Evolutionary conservation across 768 basidiomycete genomes (phyloP).

Genomic region (Termitomyces sp.): DNA sequence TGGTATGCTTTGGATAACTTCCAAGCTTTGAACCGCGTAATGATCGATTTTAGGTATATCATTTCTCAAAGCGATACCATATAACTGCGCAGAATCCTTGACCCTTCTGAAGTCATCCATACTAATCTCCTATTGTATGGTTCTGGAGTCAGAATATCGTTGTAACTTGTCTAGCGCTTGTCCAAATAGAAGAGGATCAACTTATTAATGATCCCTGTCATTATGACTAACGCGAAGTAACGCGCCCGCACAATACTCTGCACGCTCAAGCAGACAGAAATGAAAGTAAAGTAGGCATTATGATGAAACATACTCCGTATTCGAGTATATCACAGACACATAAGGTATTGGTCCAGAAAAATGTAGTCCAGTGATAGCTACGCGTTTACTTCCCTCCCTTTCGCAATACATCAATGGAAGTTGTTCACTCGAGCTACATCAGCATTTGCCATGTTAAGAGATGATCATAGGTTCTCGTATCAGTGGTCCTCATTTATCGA

Average conservation of each 20-base stretch:
- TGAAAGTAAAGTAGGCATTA: no score
- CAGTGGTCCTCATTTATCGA: not conserved
- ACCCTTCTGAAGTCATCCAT: not conserved
- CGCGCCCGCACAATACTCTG: not conserved
- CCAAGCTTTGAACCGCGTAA: not conserved
- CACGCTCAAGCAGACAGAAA: not conserved
- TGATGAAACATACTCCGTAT: not conserved
- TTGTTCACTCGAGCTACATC: not conserved
- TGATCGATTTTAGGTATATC: not conserved
- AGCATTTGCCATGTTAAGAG: not conserved
- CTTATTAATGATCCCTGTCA: not conserved
- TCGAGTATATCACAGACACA: not conserved
- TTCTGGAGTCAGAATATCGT: not conserved
- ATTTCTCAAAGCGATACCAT: slow-evolving; percentile 1
- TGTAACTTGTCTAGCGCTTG: not conserved
- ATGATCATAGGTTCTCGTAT: not conserved
- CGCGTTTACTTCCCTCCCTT: not conserved
- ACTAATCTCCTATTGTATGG: not conserved
- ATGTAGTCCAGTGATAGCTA: not conserved
- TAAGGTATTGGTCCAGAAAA: not conserved
- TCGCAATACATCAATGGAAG: not conserved
- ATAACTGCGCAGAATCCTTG: not conserved
- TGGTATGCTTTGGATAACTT: not conserved
- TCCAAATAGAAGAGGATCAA: not conserved
- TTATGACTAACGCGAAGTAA: not conserved